These are phyloP conservation scores for Candida morakotiae DNA, from an alignment of 805 yeast genomes.

Conservation along the genomic window DNA sequence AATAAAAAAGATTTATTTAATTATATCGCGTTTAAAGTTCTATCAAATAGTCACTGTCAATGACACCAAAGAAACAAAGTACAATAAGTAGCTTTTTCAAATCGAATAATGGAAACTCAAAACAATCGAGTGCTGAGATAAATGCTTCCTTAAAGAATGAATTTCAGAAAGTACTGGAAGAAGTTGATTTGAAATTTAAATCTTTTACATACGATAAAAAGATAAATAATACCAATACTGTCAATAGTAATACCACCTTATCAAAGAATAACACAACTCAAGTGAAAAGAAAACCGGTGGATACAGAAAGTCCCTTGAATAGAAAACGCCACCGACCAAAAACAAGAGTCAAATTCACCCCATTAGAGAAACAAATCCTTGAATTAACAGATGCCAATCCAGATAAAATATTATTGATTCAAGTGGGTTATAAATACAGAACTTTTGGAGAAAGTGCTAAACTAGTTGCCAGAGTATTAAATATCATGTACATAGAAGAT, in stretches of 20 bases:
- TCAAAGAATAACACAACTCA: neutral
- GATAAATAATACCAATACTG: too few relatives aligned
- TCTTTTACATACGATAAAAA: too few relatives aligned
- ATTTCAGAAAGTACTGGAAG: too few relatives aligned
- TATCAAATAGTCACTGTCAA: too few relatives aligned
- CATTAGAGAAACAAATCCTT: slow-evolving; percentile 74
- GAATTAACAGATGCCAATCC: slow-evolving; percentile 55
- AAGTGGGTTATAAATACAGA: slow-evolving; percentile 90
- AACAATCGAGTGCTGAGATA: too few relatives aligned
- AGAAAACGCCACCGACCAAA: neutral
- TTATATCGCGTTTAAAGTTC: too few relatives aligned
- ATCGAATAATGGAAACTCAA: too few relatives aligned
- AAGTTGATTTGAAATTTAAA: too few relatives aligned
- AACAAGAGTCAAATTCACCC: slow-evolving; percentile 39
- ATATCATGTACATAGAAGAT: slow-evolving; percentile 73
- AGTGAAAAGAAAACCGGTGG: neutral
- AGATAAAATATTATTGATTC: slow-evolving; percentile 74
- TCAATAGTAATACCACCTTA: neutral
- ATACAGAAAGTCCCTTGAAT: neutral
- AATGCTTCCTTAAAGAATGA: too few relatives aligned
- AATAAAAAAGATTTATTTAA: too few relatives aligned
- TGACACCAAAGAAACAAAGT: slow-evolving; percentile 7
- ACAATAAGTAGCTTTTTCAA: slow-evolving; percentile 2
- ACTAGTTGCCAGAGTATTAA: slow-evolving; percentile 58
- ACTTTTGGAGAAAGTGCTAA: slow-evolving; percentile 84